Percentiles rank a stretch among this genome's conserved stretches.
These are phyloP conservation scores for Podospora australis DNA, from an alignment of 495 filamentous ascomycete species.

Conservation along the genomic window DNA sequence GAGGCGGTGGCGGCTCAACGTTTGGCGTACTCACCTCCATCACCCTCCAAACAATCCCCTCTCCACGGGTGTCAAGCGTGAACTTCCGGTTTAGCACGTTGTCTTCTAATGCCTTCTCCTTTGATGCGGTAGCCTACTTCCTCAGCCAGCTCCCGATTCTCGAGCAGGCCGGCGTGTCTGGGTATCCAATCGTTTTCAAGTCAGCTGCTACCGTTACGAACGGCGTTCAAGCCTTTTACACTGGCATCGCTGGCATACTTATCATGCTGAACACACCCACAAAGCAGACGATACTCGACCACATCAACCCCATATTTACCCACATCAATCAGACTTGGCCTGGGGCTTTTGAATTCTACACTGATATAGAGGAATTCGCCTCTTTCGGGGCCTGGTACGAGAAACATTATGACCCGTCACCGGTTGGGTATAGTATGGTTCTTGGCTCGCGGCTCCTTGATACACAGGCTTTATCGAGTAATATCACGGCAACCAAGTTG, in stretches of 20 bases:
- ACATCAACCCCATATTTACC: slow-evolving; percentile 34
- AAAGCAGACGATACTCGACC: slow-evolving; percentile 32
- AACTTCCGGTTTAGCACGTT: slow-evolving; percentile 14
- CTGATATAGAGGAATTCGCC: slow-evolving; percentile 35
- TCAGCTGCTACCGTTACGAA: slow-evolving; percentile 10
- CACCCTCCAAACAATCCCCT: slow-evolving; percentile 39
- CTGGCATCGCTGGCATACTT: slow-evolving; percentile 29
- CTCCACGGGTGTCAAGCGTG: slow-evolving; percentile 20
- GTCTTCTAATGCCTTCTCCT: slow-evolving; percentile 3
- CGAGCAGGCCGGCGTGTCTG: slow-evolving; percentile 30
- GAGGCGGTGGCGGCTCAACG: slow-evolving; percentile 60
- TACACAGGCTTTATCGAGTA: slow-evolving; percentile 21
- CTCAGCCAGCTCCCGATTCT: slow-evolving; percentile 32
- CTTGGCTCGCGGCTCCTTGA: slow-evolving; percentile 37
- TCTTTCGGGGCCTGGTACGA: slow-evolving; percentile 45
- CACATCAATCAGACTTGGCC: slow-evolving; percentile 37
- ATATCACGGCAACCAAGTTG: slow-evolving; percentile 18
- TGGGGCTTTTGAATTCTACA: slow-evolving; percentile 18
- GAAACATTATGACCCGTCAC: slow-evolving; percentile 23
- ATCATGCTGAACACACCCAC: slow-evolving; percentile 24
- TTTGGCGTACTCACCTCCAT: slow-evolving; percentile 55
- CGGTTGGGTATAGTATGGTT: slow-evolving; percentile 33
- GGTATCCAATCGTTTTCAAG: slow-evolving; percentile 30
- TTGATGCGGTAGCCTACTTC: slow-evolving; percentile 34
- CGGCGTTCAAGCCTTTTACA: slow-evolving; percentile 6